Evolutionary conservation across 306 rosid species (phyloP), one percentile per base, ranked within the genome.

Genomic region (Corylus americana): DNA sequence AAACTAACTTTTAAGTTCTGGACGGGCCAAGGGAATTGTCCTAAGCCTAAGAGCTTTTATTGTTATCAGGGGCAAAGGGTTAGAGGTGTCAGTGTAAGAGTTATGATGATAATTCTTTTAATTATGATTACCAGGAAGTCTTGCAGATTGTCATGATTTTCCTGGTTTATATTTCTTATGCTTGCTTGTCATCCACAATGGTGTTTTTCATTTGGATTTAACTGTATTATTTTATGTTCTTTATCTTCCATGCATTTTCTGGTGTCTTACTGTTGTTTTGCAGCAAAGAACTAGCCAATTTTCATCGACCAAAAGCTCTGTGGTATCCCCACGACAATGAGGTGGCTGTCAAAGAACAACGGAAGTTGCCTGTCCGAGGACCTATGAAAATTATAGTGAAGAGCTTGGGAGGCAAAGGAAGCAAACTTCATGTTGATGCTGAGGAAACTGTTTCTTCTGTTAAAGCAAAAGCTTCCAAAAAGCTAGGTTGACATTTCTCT

Each of bases 281-380:
- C 97, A 92, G 98, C 71, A 94, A 94, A 91, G 97, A 92, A 86
- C 78, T 92, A 77, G 95, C 97, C 64, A 92, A 92, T 89, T 94
- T 94, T 82, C 98, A 94, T 87, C 98, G 97, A 75, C 94, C 98
- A 71, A 92, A 89, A 90, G 97, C 93, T 83, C 82, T 90, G 74
- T 94, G 98, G 98, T 92, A 87, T 91, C 98, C 98, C 70, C 98
- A 92, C 53, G 98, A 91, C 87, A 94, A 79, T 80, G 90, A 77
- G 80, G 85, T 92, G 87, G 93, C 90, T 81, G 85, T 94, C 79
- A 94, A 84, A 83, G 92, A 91, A 84, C 97, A 87, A 85, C 87
- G 91, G 62, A 92, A 92, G 89, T 81, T 94, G 74, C 90, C 97
- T 47, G 87, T 85, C 44, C 85, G 86, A 47, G 97, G 95, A 81